Base-by-base conservation (phyloP, 495 filamentous ascomycete genomes). In the Trichodelitschia bisporula region DNA sequence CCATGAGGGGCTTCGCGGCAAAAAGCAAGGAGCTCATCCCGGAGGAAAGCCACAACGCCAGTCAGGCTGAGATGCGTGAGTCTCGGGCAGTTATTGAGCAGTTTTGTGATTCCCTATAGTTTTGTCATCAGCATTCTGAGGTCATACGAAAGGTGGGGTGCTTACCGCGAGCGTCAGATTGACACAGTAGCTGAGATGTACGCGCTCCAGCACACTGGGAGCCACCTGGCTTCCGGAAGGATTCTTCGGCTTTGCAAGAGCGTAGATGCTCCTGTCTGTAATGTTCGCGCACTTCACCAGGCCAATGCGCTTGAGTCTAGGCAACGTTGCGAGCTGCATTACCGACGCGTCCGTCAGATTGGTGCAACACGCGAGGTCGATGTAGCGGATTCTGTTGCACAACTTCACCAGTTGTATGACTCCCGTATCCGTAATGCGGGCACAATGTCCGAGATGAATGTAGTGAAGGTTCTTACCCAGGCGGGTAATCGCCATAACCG, bases 381-480 rank as follows among this genome's bases (percentile, higher is more conserved):
- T 95, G 43, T 99, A 99, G 29, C 89, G 62, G 38, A 99, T 93
- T 19, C 89, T 66, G 51, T 83, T 93, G 57, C 89, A 99, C 24
- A 52, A 53, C 36, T 72, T 70, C 21, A 91, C 80, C 4, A 99
- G 58, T 24, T 70, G 66, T 29, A 71, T 70, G 4, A 99, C 78
- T 4, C 77, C 79, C 8, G 59, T 48, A 52, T 99, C 89, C 0
- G 82, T 92, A 40, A 99, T 80, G 24, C 80, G 64, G 11, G 64
- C 63, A 48, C 89, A 99, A 46, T 99, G 89, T 1, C 89, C 89
- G 3, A 99, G 59, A 42, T 95, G 89, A 28, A 99, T 69, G 45
- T 83, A 91, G 48, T 99, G 89, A 15, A 99, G 50, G 38, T 95
- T 95, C 57, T 92, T 95, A 30, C 83, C 80, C 11, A 99, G 62